Evolutionary conservation across 768 basidiomycete species (phyloP).

Genomic region (Suillus americanus): DNA sequence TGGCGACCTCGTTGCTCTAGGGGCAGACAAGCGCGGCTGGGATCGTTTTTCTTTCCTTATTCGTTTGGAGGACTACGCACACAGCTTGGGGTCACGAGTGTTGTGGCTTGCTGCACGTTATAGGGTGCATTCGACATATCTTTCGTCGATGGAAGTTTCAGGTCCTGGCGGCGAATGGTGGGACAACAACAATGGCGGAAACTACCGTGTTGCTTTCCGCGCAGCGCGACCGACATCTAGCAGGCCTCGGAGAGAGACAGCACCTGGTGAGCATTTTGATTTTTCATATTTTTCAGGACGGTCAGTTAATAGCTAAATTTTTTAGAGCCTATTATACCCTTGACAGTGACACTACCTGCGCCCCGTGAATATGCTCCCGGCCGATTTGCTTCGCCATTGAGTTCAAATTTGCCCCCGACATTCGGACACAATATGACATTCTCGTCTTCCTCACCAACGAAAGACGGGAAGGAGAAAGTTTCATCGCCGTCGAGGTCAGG

Average conservation of each 20-base stretch:
- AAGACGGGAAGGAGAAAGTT: not conserved
- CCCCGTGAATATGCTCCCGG: constrained; percentile 16
- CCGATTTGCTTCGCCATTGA: constrained; percentile 6
- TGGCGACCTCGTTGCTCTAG: not conserved
- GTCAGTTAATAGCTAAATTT: not conserved
- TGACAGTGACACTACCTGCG: not conserved
- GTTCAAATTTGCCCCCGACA: not conserved
- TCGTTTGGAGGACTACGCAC: constrained; percentile 69
- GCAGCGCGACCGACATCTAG: not conserved
- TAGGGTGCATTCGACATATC: constrained; percentile 24
- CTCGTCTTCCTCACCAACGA: not conserved
- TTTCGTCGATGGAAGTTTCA: constrained; percentile 22
- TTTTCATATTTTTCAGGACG: not conserved
- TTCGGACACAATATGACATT: not conserved
- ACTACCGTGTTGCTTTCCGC: constrained; percentile 77
- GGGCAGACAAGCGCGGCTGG: constrained; percentile 34
- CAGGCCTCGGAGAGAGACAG: constrained; percentile 21
- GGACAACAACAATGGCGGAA: constrained; percentile 84
- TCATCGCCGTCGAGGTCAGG: constrained; percentile 12
- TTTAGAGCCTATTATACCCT: constrained; percentile 12
- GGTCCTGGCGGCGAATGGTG: constrained; percentile 76
- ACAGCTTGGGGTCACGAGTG: constrained; percentile 46
- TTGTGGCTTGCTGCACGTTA: constrained; percentile 66
- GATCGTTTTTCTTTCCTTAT: constrained; percentile 63
- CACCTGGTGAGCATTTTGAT: constrained; percentile 16